Evolutionary conservation across 352 stramenopile genomes (phyloP).

Genomic region (Phytophthora sp.): DNA sequence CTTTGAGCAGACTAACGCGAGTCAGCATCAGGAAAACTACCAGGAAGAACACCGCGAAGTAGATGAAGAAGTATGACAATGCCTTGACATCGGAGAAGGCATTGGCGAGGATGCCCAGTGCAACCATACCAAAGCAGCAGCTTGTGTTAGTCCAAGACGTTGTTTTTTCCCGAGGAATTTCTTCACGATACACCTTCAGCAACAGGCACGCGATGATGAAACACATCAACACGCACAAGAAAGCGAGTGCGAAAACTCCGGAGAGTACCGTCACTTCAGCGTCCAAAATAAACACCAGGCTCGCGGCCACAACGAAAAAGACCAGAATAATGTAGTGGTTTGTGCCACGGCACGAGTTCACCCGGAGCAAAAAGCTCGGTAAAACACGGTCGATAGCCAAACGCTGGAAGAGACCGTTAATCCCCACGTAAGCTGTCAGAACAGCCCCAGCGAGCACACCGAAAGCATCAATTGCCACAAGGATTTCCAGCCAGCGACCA

Average conservation of each 20-base stretch:
- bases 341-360: conserved; percentile 73
- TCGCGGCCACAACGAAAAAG: conserved; percentile 74
- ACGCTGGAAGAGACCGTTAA: conserved; percentile 74
- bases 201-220: conserved; percentile 84
- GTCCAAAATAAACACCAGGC: conserved; percentile 76
- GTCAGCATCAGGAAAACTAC: conserved; percentile 65
- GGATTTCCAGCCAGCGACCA: conserved; percentile 42
- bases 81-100: conserved; percentile 47
- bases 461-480: conserved; percentile 83
- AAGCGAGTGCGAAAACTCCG: conserved; percentile 89
- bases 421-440: conserved; percentile 83
- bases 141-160: conserved; percentile 66
- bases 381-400: conserved; percentile 82
- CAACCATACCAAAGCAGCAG: conserved; percentile 55
- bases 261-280: conserved; percentile 76
- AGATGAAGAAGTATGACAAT: conserved; percentile 62
- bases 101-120: conserved; percentile 55
- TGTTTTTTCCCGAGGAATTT: conserved; percentile 74
- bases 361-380: conserved; percentile 52
- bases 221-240: conserved; percentile 82
- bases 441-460: conserved; percentile 85
- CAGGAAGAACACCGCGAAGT: conserved; percentile 54
- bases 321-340: conserved; percentile 83
- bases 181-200: conserved; percentile 80
- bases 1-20: conserved; percentile 58